phyloP scores from a whole-genome alignment of 2,329 filamentous ascomycete genomes.

The Elsinoe australis region DNA sequence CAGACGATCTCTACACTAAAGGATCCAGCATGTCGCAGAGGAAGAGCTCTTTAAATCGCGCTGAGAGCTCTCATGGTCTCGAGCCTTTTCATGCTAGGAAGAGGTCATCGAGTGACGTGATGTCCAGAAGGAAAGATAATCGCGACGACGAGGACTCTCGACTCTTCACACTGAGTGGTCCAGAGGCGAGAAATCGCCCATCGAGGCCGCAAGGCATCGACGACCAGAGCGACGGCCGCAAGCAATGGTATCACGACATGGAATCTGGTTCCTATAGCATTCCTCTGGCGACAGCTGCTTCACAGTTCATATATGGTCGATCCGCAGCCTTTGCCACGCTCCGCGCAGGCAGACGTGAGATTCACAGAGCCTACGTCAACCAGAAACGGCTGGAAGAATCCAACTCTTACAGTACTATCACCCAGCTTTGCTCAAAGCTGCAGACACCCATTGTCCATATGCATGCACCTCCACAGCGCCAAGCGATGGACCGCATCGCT shows the following conservation, averaged over 20 bases:
- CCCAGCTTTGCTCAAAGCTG: not conserved
- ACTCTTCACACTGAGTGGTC: no score
- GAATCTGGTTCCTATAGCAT: conserved; percentile 32
- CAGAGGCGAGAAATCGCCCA: no score
- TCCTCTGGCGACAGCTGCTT: conserved; percentile 74
- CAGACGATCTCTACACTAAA: no score
- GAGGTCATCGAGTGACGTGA: no score
- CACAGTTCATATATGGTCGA: conserved; percentile 82
- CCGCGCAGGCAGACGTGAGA: conserved; percentile 57
- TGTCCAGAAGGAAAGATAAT: no score
- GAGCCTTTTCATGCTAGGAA: no score
- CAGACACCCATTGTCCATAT: conserved; percentile 1
- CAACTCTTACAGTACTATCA: not conserved
- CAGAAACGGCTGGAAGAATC: conserved; percentile 1
- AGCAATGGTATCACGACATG: not conserved
- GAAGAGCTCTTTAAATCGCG: no score
- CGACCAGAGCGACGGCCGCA: not conserved
- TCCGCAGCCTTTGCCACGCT: conserved; percentile 76
- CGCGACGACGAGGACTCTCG: no score
- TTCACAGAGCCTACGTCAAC: conserved; percentile 75
- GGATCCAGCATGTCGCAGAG: no score
- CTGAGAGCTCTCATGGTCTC: no score
- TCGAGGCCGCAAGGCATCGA: no score
- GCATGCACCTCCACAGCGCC: conserved; percentile 29
- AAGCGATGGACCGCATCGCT: conserved; percentile 69